These are phyloP conservation scores for Colletotrichum lini DNA, from an alignment of 2,329 filamentous ascomycete genomes.

Conservation along the genomic window DNA sequence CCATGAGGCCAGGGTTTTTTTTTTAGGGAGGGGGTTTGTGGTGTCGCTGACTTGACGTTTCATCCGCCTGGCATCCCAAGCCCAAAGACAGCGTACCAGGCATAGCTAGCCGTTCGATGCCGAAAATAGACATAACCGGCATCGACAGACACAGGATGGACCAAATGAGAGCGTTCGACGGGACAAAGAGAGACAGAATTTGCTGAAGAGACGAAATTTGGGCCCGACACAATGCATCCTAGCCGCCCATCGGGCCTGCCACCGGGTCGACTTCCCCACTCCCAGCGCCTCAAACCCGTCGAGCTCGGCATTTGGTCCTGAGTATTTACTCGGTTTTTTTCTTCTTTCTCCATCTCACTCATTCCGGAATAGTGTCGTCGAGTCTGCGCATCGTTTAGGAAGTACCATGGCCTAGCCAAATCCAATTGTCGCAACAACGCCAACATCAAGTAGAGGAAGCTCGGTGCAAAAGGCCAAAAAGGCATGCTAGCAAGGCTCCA, in stretches of 20 bases:
- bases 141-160: neutral
- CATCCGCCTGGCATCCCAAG: neutral
- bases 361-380: neutral
- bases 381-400: too few species aligned
- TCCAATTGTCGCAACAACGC: too few species aligned
- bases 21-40: neutral
- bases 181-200: neutral
- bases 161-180: neutral
- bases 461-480: neutral
- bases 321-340: neutral
- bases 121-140: neutral
- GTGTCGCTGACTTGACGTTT: neutral
- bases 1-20: neutral
- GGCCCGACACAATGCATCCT: neutral
- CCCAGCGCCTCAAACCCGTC: neutral
- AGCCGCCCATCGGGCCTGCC: neutral
- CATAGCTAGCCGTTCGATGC: neutral
- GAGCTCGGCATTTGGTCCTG: neutral
- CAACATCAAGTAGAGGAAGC: neutral
- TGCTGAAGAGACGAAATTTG: slow-evolving; percentile 20
- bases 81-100: too few species aligned
- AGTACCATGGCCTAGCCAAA: neutral
- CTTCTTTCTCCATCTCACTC: neutral
- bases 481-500: neutral
- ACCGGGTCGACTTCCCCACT: neutral